These are phyloP conservation scores for Harringtonia lauricola DNA, from an alignment of 2,329 filamentous ascomycete genomes.

Conservation along the genomic window DNA sequence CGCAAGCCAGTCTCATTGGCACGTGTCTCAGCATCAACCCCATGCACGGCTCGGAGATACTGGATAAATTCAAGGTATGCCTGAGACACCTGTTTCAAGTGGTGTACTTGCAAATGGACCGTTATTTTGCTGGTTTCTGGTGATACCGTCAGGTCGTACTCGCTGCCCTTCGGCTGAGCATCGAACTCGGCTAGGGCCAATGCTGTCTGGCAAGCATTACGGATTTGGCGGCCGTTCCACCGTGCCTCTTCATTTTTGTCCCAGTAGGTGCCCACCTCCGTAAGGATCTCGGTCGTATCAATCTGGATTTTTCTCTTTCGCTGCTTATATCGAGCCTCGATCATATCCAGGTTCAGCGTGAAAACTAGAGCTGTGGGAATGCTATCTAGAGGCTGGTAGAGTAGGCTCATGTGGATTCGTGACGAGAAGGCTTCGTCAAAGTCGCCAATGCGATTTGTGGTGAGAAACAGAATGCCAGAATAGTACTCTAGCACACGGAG, in stretches of 20 bases:
- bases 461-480: constrained; percentile 13
- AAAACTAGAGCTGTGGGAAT: constrained; percentile 16
- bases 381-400: constrained; percentile 18
- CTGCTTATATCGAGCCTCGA: constrained; percentile 11
- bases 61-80: constrained; percentile 9
- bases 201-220: constrained; percentile 21
- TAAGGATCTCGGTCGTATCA: constrained; percentile 13
- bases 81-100: constrained; percentile 6
- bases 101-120: constrained; percentile 4
- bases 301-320: constrained; percentile 11
- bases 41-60: neutral
- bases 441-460: constrained; percentile 12
- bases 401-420: constrained; percentile 25
- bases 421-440: constrained; percentile 20
- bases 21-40: neutral
- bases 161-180: constrained; percentile 4
- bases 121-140: neutral
- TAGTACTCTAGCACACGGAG: constrained; percentile 14
- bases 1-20: too few relatives aligned
- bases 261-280: constrained; percentile 12
- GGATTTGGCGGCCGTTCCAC: constrained; percentile 23
- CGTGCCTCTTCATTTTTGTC: constrained; percentile 6
- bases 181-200: constrained; percentile 16
- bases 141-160: neutral
- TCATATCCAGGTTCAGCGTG: constrained; percentile 16